phyloP scores from a whole-genome alignment of 768 basidiomycete species.

The Collybiopsis confluens region DNA sequence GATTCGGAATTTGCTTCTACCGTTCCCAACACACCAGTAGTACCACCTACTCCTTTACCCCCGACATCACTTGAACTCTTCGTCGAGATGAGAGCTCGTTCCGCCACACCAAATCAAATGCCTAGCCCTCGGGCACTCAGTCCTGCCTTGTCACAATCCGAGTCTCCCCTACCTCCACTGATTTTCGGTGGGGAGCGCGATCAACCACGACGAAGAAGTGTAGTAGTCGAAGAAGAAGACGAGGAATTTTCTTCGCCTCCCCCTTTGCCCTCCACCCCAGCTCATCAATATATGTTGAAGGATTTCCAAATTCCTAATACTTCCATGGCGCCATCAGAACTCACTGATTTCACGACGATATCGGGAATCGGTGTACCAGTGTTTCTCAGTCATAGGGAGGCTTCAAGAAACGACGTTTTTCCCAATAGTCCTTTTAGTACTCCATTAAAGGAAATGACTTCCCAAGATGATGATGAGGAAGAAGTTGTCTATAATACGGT shows the following conservation, averaged over 20 bases:
- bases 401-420: slow-evolving; percentile 55
- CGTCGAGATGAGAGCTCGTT: slow-evolving; percentile 36
- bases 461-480: slow-evolving; percentile 62
- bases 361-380: slow-evolving; percentile 46
- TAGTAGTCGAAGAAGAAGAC: slow-evolving; percentile 69
- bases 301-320: slow-evolving; percentile 39
- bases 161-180: slow-evolving; percentile 4
- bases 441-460: slow-evolving; percentile 59
- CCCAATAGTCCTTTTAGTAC: slow-evolving; percentile 71
- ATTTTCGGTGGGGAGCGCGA: slow-evolving; percentile 22
- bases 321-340: slow-evolving; percentile 47
- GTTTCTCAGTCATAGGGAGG: slow-evolving; percentile 40
- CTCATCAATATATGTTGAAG: slow-evolving; percentile 26
- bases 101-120: slow-evolving; percentile 39
- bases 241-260: slow-evolving; percentile 45
- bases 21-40: slow-evolving; percentile 57
- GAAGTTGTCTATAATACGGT: slow-evolving; percentile 50
- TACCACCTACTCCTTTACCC: slow-evolving; percentile 50
- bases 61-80: slow-evolving; percentile 29
- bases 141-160: background rate
- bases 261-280: slow-evolving; percentile 39
- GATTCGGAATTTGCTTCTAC: slow-evolving; percentile 46
- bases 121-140: slow-evolving; percentile 20
- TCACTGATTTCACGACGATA: slow-evolving; percentile 36
- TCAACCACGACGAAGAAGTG: slow-evolving; percentile 51